Percentiles rank a stretch among this genome's conserved stretches.
Evolutionary conservation across 208 protist genomes (phyloP).

Genomic region (Trypanosomatidae sp.): DNA sequence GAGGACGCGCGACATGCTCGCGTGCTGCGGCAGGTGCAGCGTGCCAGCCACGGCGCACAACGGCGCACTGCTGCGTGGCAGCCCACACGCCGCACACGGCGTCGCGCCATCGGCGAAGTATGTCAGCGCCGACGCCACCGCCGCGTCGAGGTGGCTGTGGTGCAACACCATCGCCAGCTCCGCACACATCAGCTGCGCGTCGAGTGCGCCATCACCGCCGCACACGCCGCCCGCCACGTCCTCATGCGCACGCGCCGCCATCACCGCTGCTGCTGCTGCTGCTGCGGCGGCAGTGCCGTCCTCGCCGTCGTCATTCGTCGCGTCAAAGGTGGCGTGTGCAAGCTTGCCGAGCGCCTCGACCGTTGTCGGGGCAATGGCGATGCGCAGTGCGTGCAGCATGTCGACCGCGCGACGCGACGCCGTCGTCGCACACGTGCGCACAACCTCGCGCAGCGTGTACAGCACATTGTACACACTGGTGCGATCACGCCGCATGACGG

Average conservation of each 20-base stretch:
- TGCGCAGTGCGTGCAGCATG: slow-evolving; percentile 70
- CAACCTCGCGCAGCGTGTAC: slow-evolving; percentile 72
- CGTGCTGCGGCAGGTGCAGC: slow-evolving; percentile 61
- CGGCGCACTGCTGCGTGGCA: slow-evolving; percentile 32
- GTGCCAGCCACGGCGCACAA: slow-evolving; percentile 70
- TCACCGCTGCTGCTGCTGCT: too few species aligned
- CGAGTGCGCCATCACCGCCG: slow-evolving; percentile 41
- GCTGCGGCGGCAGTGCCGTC: too few species aligned
- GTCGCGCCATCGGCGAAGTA: slow-evolving; percentile 67
- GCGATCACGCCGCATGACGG: slow-evolving; percentile 30
- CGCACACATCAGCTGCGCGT: slow-evolving; percentile 83
- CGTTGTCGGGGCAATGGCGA: slow-evolving; percentile 62
- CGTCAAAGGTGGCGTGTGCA: slow-evolving; percentile 57
- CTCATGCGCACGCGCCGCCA: too few species aligned
- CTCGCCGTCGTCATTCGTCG: slow-evolving; percentile 2
- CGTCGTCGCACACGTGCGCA: slow-evolving; percentile 73
- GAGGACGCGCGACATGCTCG: slow-evolving; percentile 55
- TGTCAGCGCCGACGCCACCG: slow-evolving; percentile 59
- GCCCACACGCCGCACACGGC: slow-evolving; percentile 63
- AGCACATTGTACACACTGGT: slow-evolving; percentile 85
- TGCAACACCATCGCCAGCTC: slow-evolving; percentile 87
- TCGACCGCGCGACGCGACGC: slow-evolving; percentile 54
- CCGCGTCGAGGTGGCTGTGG: slow-evolving; percentile 67
- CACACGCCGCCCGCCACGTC: too few species aligned
- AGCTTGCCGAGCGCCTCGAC: slow-evolving; percentile 82